Base-by-base conservation (phyloP, 2,329 filamentous ascomycete genomes). In the Laburnicola sp. region DNA sequence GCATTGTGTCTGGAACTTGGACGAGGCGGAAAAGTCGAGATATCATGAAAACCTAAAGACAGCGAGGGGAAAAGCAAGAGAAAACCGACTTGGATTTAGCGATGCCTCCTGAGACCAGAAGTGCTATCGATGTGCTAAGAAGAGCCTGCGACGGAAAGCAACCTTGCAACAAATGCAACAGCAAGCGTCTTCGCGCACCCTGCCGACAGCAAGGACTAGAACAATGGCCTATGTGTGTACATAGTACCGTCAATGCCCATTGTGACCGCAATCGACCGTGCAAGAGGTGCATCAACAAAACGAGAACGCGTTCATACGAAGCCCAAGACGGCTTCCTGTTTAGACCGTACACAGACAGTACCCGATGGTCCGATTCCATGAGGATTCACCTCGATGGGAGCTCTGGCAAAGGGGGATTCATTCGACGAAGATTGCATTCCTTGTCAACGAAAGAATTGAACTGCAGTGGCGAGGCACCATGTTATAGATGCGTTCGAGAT, bases 381-480 rank as follows among this genome's bases (percentile, higher is more conserved):
- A 34, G 42, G 31, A 36, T 45, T 45, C 31, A n/a, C 28, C 42
- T 45, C 42, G 22, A 26, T 45, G n/a, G 31, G 28, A 34, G 42
- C 42, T 36, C 31, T 45, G 11, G 28, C 25, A 4, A 9, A 45
- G 35, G 28, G 28, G n/a, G 28, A 34, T 8, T 34, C 28, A 45
- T 45, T 21, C n/a, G 25, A 45, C 23, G 16, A 45, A 34, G 28
- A 45, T 5, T 45, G 28, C 2, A 36, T 23, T 21, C 21, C 10
- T 22, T 45, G 28, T 32, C 28, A 45, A 36, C 9, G 21, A 27
- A 5, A n/a, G 7, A 45, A 23, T 7, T 34, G 21, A 45, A 34
- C 42, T 45, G 28, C 28, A 36, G 25, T 36, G 21, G 42, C 6
- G n/a, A 36, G 22, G 1, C n/a, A 16, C 42, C 25, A 22, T 45